A percentile compares a stretch with the other conserved stretches of the same genome.
Evolutionary conservation across 75 land plant species (phyloP).

Genomic region (Pinus taeda): DNA sequence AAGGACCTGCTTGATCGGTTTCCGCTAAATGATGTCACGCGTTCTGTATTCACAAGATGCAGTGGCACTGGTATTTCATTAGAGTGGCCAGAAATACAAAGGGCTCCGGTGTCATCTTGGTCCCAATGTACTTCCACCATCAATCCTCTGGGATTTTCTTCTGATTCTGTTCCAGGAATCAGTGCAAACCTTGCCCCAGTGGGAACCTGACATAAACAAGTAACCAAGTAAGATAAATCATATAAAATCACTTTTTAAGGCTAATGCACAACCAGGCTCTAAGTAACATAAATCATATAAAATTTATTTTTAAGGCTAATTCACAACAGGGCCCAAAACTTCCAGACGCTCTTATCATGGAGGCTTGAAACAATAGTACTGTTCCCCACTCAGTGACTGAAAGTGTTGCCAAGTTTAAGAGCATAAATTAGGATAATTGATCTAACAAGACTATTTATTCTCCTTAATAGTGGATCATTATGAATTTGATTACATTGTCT

Average conservation of each 20-base stretch:
- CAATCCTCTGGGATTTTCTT: constrained; percentile 27
- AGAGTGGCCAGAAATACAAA: constrained; percentile 30
- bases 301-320: not conserved
- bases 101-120: constrained; percentile 38
- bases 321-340: not conserved
- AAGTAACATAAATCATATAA: not conserved
- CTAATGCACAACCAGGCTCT: not conserved
- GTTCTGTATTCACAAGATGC: too few relatives aligned
- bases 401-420: too few relatives aligned
- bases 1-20: too few relatives aligned
- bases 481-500: too few relatives aligned
- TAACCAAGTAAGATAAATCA: not conserved
- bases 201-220: constrained; percentile 29
- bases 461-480: too few relatives aligned
- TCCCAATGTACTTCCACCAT: constrained; percentile 41
- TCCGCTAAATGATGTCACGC: too few relatives aligned
- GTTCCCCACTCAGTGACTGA: too few relatives aligned
- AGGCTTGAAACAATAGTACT: not conserved
- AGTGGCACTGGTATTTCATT: constrained; percentile 18
- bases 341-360: not conserved
- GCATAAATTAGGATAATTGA: too few relatives aligned
- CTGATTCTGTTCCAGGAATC: constrained; percentile 30
- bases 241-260: not conserved
- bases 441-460: too few relatives aligned
- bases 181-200: constrained; percentile 26